phyloP scores from a whole-genome alignment of 2,329 filamentous ascomycete genomes.

The Aphanoascus verrucosus region DNA sequence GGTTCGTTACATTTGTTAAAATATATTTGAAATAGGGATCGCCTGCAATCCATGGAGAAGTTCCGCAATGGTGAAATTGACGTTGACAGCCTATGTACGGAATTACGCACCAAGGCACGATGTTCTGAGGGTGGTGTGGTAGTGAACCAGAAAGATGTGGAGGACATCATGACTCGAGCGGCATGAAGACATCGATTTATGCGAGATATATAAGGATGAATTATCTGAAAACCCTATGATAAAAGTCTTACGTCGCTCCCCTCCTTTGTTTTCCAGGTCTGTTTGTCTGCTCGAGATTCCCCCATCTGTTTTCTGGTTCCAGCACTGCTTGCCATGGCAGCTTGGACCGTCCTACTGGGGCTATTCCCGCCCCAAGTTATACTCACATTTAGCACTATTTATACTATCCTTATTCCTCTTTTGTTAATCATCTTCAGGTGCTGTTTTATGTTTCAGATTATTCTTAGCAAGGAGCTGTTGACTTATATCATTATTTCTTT shows the following conservation, averaged over 20 bases:
- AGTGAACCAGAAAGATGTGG: slow-evolving; percentile 79
- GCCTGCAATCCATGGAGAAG: slow-evolving; percentile 72
- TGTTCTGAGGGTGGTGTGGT: slow-evolving; percentile 83
- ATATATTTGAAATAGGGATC: slow-evolving; percentile 55
- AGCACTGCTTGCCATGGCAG: not conserved
- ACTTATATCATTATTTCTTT: no score
- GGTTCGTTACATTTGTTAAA: not conserved
- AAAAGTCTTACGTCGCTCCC: not conserved
- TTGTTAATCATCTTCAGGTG: no score
- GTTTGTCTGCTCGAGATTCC: slow-evolving; percentile 1
- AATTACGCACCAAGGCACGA: slow-evolving; percentile 89
- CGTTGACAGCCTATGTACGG: slow-evolving; percentile 81
- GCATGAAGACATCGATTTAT: slow-evolving; percentile 12
- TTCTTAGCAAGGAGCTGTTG: no score
- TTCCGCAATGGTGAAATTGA: slow-evolving; percentile 88
- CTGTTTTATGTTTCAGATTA: no score
- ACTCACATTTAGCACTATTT: no score
- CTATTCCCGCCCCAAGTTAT: not conserved
- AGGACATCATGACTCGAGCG: slow-evolving; percentile 54
- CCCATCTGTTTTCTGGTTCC: not conserved
- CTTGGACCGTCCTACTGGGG: not conserved
- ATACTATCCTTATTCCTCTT: no score
- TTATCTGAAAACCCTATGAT: not conserved
- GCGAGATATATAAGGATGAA: not conserved
- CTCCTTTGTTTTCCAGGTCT: not conserved